Percentiles rank a stretch among this genome's conserved stretches.
Conservation (phyloP, 352 stramenopile genomes). For the Aphanomyces stellatus region DNA sequence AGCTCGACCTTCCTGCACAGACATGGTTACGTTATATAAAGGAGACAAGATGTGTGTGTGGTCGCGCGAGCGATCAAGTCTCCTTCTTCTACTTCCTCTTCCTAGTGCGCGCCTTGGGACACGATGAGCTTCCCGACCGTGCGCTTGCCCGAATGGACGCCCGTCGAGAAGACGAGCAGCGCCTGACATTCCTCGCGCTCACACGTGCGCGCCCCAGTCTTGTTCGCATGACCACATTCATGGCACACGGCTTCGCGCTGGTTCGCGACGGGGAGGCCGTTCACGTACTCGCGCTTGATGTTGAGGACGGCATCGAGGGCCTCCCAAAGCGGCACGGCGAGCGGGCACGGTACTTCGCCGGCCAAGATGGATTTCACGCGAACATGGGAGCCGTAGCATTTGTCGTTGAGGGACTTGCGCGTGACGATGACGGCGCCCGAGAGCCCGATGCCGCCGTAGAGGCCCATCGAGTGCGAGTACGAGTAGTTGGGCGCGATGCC, state of each 20-base stretch:
- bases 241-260: slow-evolving; percentile 43
- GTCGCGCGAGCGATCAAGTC: too few relatives aligned
- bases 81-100: neutral
- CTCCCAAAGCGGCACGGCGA: slow-evolving; percentile 55
- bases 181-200: slow-evolving; percentile 34
- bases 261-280: slow-evolving; percentile 47
- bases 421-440: slow-evolving; percentile 64
- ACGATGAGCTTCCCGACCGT: slow-evolving; percentile 16
- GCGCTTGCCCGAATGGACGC: slow-evolving; percentile 18
- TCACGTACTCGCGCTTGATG: slow-evolving; percentile 50
- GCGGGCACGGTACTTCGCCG: slow-evolving; percentile 50
- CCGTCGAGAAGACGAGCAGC: slow-evolving; percentile 46
- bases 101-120: slow-evolving; percentile 1
- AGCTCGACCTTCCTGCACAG: too few relatives aligned
- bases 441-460: slow-evolving; percentile 65
- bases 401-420: slow-evolving; percentile 63
- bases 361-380: slow-evolving; percentile 56
- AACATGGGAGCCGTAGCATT: slow-evolving; percentile 52
- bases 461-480: slow-evolving; percentile 65
- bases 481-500: slow-evolving; percentile 71
- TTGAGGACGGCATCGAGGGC: slow-evolving; percentile 50
- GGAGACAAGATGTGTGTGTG: too few relatives aligned
- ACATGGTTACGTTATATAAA: too few relatives aligned
- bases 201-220: slow-evolving; percentile 36
- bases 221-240: slow-evolving; percentile 43